Evolutionary conservation across 805 yeast species (phyloP), one percentile per base, ranked within the genome.

Genomic region (Kuraishia ogatae): DNA sequence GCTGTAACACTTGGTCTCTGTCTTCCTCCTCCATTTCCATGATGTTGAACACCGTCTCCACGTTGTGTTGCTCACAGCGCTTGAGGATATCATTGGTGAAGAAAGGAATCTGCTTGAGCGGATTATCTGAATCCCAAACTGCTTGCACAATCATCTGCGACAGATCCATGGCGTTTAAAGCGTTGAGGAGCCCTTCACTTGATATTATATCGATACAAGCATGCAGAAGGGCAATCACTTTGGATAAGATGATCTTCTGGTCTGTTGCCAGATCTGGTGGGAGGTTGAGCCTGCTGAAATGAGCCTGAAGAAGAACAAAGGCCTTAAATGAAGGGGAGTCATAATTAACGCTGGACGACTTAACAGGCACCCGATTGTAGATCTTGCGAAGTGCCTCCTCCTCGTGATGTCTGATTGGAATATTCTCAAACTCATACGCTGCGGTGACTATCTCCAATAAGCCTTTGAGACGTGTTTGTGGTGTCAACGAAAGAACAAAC

Each of bases 131-230:
- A 60, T 83, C 88, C 96, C 97, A 90, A 24, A 88, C 73, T 0
- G 87, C 96, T 66, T 93, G 98, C 1, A 86, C 81, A 6, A 89
- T 70, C 96, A 90, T 88, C 65, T 94, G 99, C 1, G 87, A 79
- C 53, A 91, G 65, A 65, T 94, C 97, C 88, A 94, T 88, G 0
- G 89, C 93, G 50, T 79, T 77, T 60, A 89, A 76, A 0, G 96
- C 91, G 66, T 83, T 87, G 62, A 92, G 70, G 60, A 79, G 74
- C 0, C 97, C 97, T 57, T 90, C 90, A 60, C 89, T 81, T 0
- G 96, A 84, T 46, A 91, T 71, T 1, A 85, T 71, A 66, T 94
- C 97, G 20, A 89, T 84, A 51, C 83, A 71, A 0, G 93, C 89
- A 60, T 83, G 77, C 7, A 89, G 68, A 21, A 91, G 63, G 2